These are phyloP conservation scores for Fomitopsis pinicola DNA, from an alignment of 1,284 basidiomycete species.

Conservation along the genomic window DNA sequence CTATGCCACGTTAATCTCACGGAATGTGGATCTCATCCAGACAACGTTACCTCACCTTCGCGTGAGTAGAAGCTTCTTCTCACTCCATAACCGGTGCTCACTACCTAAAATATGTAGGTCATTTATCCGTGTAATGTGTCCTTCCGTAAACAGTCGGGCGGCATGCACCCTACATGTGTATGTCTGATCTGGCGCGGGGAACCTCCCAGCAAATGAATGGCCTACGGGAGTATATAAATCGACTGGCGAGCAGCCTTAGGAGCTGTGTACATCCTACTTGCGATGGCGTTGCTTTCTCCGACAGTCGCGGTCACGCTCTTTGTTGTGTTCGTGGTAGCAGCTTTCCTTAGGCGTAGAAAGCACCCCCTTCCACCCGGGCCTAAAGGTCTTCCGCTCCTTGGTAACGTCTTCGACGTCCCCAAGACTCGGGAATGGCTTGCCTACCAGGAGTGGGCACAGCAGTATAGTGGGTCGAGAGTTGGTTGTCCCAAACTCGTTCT, in stretches of 20 bases:
- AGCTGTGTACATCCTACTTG: background rate
- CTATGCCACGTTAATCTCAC: constrained; percentile 15
- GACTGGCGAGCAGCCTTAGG: constrained; percentile 3
- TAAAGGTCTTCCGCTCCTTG: constrained; percentile 22
- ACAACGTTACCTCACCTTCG: background rate
- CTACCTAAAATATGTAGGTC: background rate
- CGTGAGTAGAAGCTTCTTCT: constrained; percentile 1
- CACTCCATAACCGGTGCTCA: background rate
- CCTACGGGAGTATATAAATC: background rate
- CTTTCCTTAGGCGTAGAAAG: constrained; percentile 7
- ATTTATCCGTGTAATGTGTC: background rate
- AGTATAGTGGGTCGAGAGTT: constrained; percentile 10
- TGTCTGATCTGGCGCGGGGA: background rate
- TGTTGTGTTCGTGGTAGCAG: constrained; percentile 6
- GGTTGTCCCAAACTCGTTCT: background rate
- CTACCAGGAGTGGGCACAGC: constrained; percentile 18
- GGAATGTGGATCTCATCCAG: constrained; percentile 1
- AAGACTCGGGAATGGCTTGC: constrained; percentile 21
- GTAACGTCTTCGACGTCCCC: constrained; percentile 25
- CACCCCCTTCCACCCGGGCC: constrained; percentile 25
- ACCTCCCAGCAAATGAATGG: background rate
- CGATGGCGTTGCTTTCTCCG: constrained; percentile 6
- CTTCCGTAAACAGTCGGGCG: background rate
- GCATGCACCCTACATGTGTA: background rate
- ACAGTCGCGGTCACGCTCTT: constrained; percentile 3